Evolutionary conservation across 108 stramenopile genomes (phyloP).

Genomic region (Heterococcus sp.): DNA sequence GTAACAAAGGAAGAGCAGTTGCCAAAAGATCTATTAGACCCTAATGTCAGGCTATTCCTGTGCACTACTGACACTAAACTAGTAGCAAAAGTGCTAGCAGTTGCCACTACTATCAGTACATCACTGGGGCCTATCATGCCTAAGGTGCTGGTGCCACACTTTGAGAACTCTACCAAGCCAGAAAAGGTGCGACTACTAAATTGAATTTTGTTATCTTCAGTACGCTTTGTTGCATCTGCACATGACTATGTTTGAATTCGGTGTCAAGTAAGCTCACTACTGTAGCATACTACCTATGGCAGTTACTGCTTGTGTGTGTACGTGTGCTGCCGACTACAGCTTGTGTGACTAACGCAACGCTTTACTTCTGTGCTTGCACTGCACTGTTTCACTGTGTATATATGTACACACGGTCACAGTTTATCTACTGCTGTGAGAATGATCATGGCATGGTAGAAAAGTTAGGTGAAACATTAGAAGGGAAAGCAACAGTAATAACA

Average conservation of each 20-base stretch:
- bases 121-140: conserved; percentile 44
- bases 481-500: conserved; percentile 32
- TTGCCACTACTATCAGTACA: conserved; percentile 22
- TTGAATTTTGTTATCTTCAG: no score
- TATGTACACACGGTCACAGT: no score
- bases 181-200: no score
- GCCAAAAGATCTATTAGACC: conserved; percentile 19
- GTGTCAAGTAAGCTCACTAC: no score
- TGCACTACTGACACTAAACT: conserved; percentile 21
- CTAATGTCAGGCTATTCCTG: conserved; percentile 22
- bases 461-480: conserved; percentile 32
- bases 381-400: no score
- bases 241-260: no score
- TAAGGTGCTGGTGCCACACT: conserved; percentile 28
- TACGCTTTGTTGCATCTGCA: no score
- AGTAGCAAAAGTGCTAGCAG: conserved; percentile 8
- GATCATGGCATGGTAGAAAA: conserved; percentile 48
- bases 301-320: no score
- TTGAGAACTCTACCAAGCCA: conserved; percentile 14
- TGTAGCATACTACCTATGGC: no score
- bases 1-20: conserved; percentile 21
- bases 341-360: no score
- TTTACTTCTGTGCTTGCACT: no score
- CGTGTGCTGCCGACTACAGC: no score
- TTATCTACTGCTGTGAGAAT: conserved; percentile 46